phyloP scores from a whole-genome alignment of 129 eudicot genomes.

The Dittrichia graveolens region DNA sequence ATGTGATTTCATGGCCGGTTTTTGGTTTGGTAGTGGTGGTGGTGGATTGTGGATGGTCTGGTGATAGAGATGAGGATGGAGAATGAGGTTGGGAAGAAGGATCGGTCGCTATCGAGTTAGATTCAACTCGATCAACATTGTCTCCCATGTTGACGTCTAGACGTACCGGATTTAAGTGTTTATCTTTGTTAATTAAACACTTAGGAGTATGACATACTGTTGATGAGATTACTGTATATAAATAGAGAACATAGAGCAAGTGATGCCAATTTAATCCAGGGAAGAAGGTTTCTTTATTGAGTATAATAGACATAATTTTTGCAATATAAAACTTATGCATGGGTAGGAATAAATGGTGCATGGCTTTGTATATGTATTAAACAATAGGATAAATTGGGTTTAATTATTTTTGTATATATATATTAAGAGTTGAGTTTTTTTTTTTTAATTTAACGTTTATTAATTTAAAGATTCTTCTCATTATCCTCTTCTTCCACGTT shows the following conservation, averaged over 20 bases:
- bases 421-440: too few relatives aligned
- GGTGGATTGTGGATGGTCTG: slow-evolving; percentile 1
- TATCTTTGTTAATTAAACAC: neutral
- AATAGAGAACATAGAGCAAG: neutral
- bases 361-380: neutral
- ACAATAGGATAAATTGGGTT: too few relatives aligned
- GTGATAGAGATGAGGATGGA: neutral
- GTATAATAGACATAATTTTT: neutral
- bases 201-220: neutral
- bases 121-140: neutral
- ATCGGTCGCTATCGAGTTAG: neutral
- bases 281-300: neutral
- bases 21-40: neutral
- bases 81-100: slow-evolving; percentile 4
- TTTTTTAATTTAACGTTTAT: too few relatives aligned
- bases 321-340: neutral
- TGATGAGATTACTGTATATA: neutral
- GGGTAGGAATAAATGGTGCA: neutral
- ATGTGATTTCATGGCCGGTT: slow-evolving; percentile 5
- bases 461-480: too few relatives aligned
- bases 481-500: too few relatives aligned
- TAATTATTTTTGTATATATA: too few relatives aligned
- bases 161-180: neutral
- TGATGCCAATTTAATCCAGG: neutral
- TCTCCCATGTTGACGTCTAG: neutral